These are phyloP conservation scores for Bruguiera parviflora DNA, from an alignment of 345 rosid genomes.

Conservation along the genomic window DNA sequence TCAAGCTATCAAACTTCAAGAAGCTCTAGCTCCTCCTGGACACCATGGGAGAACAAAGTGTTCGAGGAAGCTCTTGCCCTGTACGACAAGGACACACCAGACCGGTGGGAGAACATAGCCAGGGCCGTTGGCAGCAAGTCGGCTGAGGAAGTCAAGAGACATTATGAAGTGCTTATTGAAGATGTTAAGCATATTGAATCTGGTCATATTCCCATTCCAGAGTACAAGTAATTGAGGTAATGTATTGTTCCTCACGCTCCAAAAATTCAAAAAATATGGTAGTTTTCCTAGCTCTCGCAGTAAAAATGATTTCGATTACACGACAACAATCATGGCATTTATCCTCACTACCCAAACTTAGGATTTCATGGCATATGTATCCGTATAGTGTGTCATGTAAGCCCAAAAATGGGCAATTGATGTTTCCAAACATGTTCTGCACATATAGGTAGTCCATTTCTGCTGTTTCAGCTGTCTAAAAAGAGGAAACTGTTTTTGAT, in stretches of 20 bases:
- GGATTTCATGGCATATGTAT: no score
- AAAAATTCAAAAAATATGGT: background rate
- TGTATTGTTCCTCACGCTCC: background rate
- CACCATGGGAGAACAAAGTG: constrained; percentile 46
- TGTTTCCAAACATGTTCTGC: no score
- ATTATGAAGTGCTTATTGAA: constrained; percentile 41
- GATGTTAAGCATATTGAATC: constrained; percentile 51
- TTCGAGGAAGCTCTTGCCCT: constrained; percentile 50
- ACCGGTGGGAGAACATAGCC: constrained; percentile 54
- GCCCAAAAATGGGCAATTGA: no score
- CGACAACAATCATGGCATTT: no score
- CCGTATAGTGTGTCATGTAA: no score
- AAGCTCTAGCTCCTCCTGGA: constrained; percentile 33
- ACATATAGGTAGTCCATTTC: no score
- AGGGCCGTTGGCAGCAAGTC: constrained; percentile 50
- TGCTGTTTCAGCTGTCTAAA: no score
- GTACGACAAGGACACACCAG: constrained; percentile 53
- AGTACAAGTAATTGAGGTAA: constrained; percentile 39
- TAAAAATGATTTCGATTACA: no score
- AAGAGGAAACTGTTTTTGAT: no score
- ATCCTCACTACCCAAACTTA: no score
- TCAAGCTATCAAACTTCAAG: constrained; percentile 33
- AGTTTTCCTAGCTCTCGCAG: background rate
- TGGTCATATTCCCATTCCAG: constrained; percentile 47
- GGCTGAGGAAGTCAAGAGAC: constrained; percentile 44